Conservation (phyloP, 306 rosid genomes). For the Abrus pulchellus region DNA sequence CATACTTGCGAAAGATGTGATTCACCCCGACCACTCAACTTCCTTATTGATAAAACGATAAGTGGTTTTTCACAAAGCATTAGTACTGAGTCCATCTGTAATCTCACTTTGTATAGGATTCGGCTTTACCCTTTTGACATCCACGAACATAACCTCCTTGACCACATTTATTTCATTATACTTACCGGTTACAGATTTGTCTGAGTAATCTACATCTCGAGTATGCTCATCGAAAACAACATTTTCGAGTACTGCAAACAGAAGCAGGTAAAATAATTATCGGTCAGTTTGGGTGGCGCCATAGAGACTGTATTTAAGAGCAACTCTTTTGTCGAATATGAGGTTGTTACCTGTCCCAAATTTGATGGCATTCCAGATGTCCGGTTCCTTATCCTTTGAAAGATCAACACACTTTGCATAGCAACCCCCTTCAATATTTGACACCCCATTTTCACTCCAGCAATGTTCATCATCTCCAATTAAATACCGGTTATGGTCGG, state of each 20-base stretch:
- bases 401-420: conserved; percentile 88
- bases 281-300: conserved; percentile 25
- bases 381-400: conserved; percentile 78
- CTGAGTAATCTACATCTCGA: conserved; percentile 77
- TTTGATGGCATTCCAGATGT: conserved; percentile 85
- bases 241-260: conserved; percentile 74
- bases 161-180: not conserved
- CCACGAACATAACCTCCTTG: not conserved
- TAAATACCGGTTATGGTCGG: conserved; percentile 77
- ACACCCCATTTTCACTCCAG: conserved; percentile 84
- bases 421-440: conserved; percentile 92
- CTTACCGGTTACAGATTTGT: conserved; percentile 81
- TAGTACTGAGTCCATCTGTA: not conserved
- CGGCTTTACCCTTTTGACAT: not conserved
- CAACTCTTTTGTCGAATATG: not conserved
- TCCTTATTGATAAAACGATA: conserved; percentile 3
- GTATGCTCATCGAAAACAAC: conserved; percentile 81
- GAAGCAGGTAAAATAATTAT: conserved; percentile 31
- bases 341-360: conserved; percentile 73
- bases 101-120: conserved; percentile 24
- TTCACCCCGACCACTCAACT: not conserved
- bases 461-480: conserved; percentile 92
- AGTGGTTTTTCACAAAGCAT: conserved; percentile 18
- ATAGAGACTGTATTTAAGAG: not conserved
- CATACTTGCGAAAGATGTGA: not conserved